A percentile compares a stretch with the other conserved stretches of the same genome.
Conservation (phyloP, 2,329 filamentous ascomycete genomes). For the Ophidiomyces ophidiicola region DNA sequence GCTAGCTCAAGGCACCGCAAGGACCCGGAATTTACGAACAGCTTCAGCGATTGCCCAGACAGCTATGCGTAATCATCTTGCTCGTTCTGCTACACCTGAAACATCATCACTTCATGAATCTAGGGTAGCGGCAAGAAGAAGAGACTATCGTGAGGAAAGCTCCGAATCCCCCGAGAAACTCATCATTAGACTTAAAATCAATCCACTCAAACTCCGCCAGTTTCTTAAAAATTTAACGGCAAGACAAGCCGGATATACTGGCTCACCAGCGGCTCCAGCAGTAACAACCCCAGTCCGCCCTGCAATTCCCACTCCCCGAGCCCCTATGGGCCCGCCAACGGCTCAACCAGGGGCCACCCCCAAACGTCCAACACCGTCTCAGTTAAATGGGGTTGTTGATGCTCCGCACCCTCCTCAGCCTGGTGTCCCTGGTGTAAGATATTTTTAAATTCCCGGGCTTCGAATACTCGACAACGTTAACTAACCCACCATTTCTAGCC, state of each 20-base stretch:
- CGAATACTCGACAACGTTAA: slow-evolving; percentile 11
- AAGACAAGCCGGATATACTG: slow-evolving; percentile 23
- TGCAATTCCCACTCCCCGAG: slow-evolving; percentile 35
- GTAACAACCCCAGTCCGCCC: slow-evolving; percentile 16
- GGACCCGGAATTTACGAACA: slow-evolving; percentile 78
- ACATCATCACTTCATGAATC: slow-evolving; percentile 56
- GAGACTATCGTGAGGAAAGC: slow-evolving; percentile 65
- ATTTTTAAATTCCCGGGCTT: slow-evolving; percentile 16
- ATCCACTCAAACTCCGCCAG: slow-evolving; percentile 58
- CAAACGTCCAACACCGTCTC: slow-evolving; percentile 24
- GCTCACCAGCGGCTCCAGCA: slow-evolving; percentile 33
- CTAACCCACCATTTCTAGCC: slow-evolving; percentile 44
- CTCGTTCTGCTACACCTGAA: slow-evolving; percentile 84
- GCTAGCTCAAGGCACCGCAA: slow-evolving; percentile 58
- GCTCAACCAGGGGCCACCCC: slow-evolving; percentile 18
- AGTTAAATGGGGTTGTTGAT: slow-evolving; percentile 35
- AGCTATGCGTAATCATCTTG: slow-evolving; percentile 60
- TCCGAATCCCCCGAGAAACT: slow-evolving; percentile 57
- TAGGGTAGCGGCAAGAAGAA: slow-evolving; percentile 51
- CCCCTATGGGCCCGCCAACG: slow-evolving; percentile 20
- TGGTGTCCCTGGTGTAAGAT: slow-evolving; percentile 35
- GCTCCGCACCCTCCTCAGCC: slow-evolving; percentile 33
- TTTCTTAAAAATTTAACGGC: slow-evolving; percentile 46
- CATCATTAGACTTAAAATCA: slow-evolving; percentile 63
- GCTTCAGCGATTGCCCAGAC: slow-evolving; percentile 78